Conservation (phyloP, 495 filamentous ascomycete genomes). For the Tuber microsphaerosporum region DNA sequence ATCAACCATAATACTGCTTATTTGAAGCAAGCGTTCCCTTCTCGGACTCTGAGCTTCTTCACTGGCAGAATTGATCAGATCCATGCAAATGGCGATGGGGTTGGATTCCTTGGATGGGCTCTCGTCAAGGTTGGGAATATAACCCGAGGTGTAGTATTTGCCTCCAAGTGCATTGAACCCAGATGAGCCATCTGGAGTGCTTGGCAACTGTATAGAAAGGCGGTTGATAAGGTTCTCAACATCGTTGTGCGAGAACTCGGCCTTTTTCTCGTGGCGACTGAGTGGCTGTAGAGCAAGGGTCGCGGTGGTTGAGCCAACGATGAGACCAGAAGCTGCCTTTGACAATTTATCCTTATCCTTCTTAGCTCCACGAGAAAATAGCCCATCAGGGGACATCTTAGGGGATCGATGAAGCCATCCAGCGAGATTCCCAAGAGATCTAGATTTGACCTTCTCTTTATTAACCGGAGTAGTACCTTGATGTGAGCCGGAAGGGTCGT, state of each 20-base stretch:
- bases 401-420: constrained; percentile 16
- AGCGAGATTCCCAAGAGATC: constrained; percentile 15
- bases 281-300: background rate
- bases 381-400: constrained; percentile 1
- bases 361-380: background rate
- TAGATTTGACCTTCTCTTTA: constrained; percentile 1
- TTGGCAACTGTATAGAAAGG: constrained; percentile 21
- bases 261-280: background rate
- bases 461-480: background rate
- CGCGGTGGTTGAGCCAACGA: background rate
- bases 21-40: constrained; percentile 40
- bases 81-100: constrained; percentile 43
- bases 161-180: constrained; percentile 19
- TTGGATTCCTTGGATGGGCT: constrained; percentile 38
- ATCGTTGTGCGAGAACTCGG: constrained; percentile 22
- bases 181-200: constrained; percentile 11
- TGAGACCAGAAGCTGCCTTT: background rate
- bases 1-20: constrained; percentile 43
- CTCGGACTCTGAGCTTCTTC: constrained; percentile 36
- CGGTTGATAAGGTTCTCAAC: constrained; percentile 25
- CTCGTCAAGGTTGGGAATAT: constrained; percentile 22
- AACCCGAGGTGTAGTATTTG: constrained; percentile 24
- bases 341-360: constrained; percentile 11
- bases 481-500: constrained; percentile 1
- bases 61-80: constrained; percentile 42